phyloP scores from a whole-genome alignment of 116 monocot species.

The Zostera marina region DNA sequence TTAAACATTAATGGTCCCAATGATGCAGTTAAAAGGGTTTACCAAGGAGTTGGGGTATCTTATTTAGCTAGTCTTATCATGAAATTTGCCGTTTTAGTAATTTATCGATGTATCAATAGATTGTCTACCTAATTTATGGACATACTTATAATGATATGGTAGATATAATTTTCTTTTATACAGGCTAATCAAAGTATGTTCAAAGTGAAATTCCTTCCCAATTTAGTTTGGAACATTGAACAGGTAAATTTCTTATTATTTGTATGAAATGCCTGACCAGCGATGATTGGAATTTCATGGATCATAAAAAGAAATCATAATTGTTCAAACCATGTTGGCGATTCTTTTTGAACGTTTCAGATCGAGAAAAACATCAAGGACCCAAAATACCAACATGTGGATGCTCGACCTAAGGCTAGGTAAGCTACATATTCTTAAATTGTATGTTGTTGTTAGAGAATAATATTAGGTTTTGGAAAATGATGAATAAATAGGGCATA shows the following conservation, averaged over 20 bases:
- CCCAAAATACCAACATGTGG: conserved; percentile 74
- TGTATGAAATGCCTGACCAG: not conserved
- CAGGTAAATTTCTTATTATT: conserved; percentile 26
- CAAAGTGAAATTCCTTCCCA: conserved; percentile 54
- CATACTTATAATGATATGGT: no score
- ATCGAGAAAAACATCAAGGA: conserved; percentile 60
- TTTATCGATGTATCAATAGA: no score
- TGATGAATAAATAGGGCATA: no score
- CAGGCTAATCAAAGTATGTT: conserved; percentile 56
- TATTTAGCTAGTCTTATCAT: no score
- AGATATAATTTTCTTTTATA: conserved; percentile 1
- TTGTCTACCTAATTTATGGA: no score
- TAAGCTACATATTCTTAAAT: conserved; percentile 4
- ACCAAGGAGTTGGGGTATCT: conserved; percentile 34
- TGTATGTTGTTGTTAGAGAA: not conserved
- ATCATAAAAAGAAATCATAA: not conserved
- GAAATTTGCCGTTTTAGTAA: no score
- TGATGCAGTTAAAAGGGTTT: conserved; percentile 79
- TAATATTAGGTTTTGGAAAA: no score
- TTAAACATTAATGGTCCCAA: conserved; percentile 71
- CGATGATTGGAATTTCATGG: not conserved
- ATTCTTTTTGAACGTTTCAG: conserved; percentile 13
- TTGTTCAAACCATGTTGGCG: no score
- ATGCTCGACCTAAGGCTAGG: conserved; percentile 88
- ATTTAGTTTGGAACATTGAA: conserved; percentile 71